phyloP scores from a whole-genome alignment of 768 basidiomycete species.

The Chiua virens region DNA sequence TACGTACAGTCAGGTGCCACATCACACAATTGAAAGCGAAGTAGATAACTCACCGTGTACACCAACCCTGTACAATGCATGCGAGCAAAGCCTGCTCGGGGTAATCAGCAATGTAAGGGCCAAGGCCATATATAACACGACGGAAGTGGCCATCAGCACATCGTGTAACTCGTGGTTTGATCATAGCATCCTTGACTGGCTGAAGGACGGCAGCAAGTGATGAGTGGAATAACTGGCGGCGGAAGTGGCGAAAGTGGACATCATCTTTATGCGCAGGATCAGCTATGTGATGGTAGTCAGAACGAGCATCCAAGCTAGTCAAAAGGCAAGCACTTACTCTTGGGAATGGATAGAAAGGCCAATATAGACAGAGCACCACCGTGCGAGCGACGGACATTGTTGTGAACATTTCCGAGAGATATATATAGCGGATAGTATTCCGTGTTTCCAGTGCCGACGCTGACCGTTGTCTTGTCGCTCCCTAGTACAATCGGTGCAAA shows the following conservation, averaged over 20 bases:
- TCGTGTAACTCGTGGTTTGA: neutral
- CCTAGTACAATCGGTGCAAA: slow-evolving; percentile 17
- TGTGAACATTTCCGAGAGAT: slow-evolving; percentile 16
- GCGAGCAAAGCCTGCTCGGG: neutral
- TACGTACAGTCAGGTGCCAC: too few species aligned
- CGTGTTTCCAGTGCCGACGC: slow-evolving; percentile 9
- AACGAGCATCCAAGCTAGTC: neutral
- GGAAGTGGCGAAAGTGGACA: neutral
- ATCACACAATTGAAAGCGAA: too few species aligned
- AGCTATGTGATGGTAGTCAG: neutral
- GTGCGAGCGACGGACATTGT: slow-evolving; percentile 9
- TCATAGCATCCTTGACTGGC: neutral
- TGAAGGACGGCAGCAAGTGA: neutral
- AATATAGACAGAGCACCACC: slow-evolving; percentile 1
- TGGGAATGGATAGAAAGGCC: slow-evolving; percentile 31
- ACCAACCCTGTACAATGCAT: slow-evolving; percentile 1
- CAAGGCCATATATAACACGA: neutral
- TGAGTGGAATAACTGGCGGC: neutral
- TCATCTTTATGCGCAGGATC: neutral
- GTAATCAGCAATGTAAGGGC: slow-evolving; percentile 4
- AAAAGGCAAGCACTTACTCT: slow-evolving; percentile 13
- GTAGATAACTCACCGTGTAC: neutral
- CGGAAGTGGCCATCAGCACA: neutral
- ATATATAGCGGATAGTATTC: slow-evolving; percentile 18
- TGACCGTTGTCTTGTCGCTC: slow-evolving; percentile 19